A percentile compares a stretch with the other conserved stretches of the same genome.
Conservation (phyloP, 352 stramenopile genomes). For the Elongisporangium anandrum region DNA sequence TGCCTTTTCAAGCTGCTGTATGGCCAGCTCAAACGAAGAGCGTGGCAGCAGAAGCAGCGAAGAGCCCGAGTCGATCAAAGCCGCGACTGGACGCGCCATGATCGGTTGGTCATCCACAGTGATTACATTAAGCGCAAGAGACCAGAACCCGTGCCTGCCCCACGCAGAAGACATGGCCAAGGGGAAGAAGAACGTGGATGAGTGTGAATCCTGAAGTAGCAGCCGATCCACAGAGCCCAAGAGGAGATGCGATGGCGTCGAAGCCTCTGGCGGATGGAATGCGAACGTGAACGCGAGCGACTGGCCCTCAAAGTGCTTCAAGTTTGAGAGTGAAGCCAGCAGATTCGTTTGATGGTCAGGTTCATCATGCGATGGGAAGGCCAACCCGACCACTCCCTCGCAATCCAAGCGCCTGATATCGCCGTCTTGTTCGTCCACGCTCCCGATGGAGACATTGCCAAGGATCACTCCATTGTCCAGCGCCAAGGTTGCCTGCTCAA, state of each 20-base stretch:
- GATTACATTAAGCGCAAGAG: not conserved
- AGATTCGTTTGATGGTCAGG: slow-evolving; percentile 44
- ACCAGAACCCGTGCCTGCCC: not conserved
- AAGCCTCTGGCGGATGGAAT: slow-evolving; percentile 12
- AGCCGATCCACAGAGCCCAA: slow-evolving; percentile 47
- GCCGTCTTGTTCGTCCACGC: not conserved
- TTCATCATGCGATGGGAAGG: slow-evolving; percentile 33
- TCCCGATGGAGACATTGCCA: not conserved
- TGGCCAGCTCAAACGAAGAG: slow-evolving; percentile 30
- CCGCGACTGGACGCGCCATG: slow-evolving; percentile 7
- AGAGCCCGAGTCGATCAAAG: slow-evolving; percentile 64
- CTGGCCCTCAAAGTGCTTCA: slow-evolving; percentile 12
- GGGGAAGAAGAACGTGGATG: not conserved
- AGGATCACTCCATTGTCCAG: not conserved
- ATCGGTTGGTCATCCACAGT: not conserved
- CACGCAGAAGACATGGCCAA: not conserved
- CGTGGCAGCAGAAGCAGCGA: slow-evolving; percentile 55
- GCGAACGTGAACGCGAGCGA: not conserved
- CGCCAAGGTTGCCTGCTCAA: not conserved
- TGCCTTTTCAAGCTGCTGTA: slow-evolving; percentile 30
- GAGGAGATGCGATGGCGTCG: slow-evolving; percentile 47
- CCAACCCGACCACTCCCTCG: slow-evolving; percentile 63
- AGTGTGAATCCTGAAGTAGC: slow-evolving; percentile 7
- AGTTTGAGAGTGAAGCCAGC: slow-evolving; percentile 9
- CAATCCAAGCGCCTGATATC: slow-evolving; percentile 33